Base-by-base conservation (phyloP, 2,329 filamentous ascomycete genomes). In the Aureobasidium musti region DNA sequence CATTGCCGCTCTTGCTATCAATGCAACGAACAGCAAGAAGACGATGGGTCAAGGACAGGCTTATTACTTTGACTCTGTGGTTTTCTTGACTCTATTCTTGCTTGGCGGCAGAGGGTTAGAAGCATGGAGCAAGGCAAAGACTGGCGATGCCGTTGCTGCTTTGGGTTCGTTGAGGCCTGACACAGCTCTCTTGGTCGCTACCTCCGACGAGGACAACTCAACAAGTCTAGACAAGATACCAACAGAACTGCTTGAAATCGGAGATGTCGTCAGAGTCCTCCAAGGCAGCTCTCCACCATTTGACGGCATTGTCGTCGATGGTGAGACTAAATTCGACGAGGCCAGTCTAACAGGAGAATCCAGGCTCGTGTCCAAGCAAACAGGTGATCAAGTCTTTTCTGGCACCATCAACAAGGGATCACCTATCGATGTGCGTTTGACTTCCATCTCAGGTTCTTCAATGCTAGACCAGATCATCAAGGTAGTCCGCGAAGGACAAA, bases 81-180 rank as follows among this genome's bases (percentile, higher is more conserved):
- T 97, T 2, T 97, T 97, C 69, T 77, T 97, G 66, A 97, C 93
- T 0, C 83, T 97, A 69, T 97, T 97, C 75, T 84, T 97, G 26
- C 86, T 97, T 1, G 81, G 84, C 50, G 86, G 86, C 17, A 83
- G 89, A n/a, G 83, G 90, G 56, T 86, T 93, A 14, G 94, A 97
- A 79, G 89, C 91, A 0, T 96, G 95, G 79, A 96, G 91, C 82
- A 97, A 97, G 78, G 89, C 92, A 0, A 94, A 90, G 73, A 92
- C 93, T 0, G 92, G 92, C 1, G 90, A 96, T 75, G 93, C 93
- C 0, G 89, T 97, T 2, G 87, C 90, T 39, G 87, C 90, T 68
- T 81, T 97, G 5, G 89, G 89, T 1, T 91, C 89, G 69, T 82
- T 97, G 37, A 85, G 91, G 19, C 92, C 93, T 0, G 88, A 85